Conservation (phyloP, 345 rosid genomes). For the Eucalyptus erythrocorys region DNA sequence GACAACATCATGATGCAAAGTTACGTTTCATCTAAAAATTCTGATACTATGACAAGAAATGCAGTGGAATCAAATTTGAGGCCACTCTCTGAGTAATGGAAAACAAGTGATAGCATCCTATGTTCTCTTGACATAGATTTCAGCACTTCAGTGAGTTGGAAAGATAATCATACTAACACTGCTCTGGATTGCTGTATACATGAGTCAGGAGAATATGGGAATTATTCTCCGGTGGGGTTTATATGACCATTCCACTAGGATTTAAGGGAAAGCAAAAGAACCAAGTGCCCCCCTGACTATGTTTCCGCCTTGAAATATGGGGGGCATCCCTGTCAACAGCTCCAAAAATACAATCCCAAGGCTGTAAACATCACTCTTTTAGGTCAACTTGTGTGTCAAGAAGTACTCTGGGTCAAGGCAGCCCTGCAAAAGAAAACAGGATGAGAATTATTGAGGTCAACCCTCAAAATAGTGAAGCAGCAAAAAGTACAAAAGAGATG, state of each 20-base stretch:
- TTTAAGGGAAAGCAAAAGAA: too few relatives aligned
- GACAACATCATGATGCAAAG: neutral
- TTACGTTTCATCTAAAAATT: neutral
- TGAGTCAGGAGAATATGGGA: neutral
- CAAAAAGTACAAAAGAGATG: too few relatives aligned
- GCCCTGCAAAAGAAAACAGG: too few relatives aligned
- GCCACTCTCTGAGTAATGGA: neutral
- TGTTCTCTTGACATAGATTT: neutral
- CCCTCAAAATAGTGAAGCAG: too few relatives aligned
- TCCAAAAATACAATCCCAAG: too few relatives aligned
- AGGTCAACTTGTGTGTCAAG: too few relatives aligned
- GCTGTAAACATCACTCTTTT: too few relatives aligned
- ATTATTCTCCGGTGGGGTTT: neutral
- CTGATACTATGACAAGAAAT: neutral
- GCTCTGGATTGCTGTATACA: neutral
- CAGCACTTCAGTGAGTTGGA: neutral
- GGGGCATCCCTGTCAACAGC: conserved; percentile 81
- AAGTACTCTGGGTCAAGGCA: too few relatives aligned
- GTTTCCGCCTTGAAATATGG: conserved; percentile 80
- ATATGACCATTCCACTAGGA: too few relatives aligned
- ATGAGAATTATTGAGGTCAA: too few relatives aligned
- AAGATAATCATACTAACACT: neutral
- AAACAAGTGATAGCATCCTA: neutral
- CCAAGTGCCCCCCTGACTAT: too few relatives aligned
- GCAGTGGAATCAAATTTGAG: neutral